Conservation (phyloP, 2,329 filamentous ascomycete species). For the Scedosporium minutisporum region DNA sequence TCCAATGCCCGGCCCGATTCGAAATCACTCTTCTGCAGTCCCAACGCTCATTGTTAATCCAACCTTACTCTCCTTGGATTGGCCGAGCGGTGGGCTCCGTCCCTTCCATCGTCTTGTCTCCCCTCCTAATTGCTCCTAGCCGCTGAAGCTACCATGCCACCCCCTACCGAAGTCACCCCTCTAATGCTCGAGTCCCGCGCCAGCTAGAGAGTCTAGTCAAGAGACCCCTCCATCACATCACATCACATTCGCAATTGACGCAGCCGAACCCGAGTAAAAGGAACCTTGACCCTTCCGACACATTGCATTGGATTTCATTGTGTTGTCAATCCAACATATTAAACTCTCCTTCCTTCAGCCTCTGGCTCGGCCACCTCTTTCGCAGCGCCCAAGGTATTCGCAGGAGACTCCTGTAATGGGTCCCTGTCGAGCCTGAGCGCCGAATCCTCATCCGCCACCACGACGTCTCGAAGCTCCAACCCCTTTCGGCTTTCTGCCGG, state of each 20-base stretch:
- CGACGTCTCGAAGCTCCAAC: neutral
- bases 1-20: neutral
- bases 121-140: neutral
- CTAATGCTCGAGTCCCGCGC: neutral
- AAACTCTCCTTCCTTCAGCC: neutral
- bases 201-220: neutral
- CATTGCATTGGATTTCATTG: too few relatives aligned
- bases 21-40: neutral
- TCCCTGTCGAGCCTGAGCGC: neutral
- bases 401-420: neutral
- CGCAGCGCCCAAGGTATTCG: neutral
- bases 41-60: neutral
- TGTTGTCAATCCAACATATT: neutral
- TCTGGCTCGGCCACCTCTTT: neutral
- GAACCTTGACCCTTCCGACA: neutral
- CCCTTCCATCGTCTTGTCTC: neutral
- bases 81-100: neutral
- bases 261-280: neutral
- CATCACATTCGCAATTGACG: neutral
- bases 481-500: neutral
- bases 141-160: neutral
- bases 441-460: neutral
- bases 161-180: neutral
- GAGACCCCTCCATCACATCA: neutral
- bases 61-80: neutral